Conservation (phyloP, 495 filamentous ascomycete species). For the Daldinia loculata region DNA sequence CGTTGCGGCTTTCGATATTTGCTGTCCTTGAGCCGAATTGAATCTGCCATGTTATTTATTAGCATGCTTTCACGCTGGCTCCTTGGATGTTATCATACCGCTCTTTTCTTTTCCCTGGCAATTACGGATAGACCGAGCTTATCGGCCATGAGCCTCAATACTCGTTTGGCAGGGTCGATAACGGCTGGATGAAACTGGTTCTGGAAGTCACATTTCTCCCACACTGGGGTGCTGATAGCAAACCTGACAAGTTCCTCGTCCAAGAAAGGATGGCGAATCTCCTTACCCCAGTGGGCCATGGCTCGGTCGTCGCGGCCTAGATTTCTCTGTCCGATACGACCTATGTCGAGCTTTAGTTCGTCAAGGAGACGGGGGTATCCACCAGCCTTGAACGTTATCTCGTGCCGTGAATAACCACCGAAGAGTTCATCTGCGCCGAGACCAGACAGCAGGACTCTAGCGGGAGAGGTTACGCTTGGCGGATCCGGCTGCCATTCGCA, state of each 20-base stretch:
- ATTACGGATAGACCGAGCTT: conserved; percentile 73
- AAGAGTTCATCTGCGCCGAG: conserved; percentile 97
- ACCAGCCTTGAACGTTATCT: conserved; percentile 71
- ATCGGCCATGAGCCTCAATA: conserved; percentile 80
- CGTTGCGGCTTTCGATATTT: conserved; percentile 73
- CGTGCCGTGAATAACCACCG: conserved; percentile 88
- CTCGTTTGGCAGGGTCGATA: conserved; percentile 81
- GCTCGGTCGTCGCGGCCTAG: conserved; percentile 93
- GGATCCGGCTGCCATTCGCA: conserved; percentile 32
- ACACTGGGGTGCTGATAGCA: conserved; percentile 75
- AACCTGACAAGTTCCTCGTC: conserved; percentile 87
- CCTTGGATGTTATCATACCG: conserved; percentile 55
- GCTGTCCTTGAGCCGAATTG: conserved; percentile 88
- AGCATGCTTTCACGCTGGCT: conserved; percentile 8
- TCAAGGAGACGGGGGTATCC: conserved; percentile 77
- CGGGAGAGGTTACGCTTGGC: conserved; percentile 69
- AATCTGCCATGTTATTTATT: conserved; percentile 57
- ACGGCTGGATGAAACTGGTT: conserved; percentile 49
- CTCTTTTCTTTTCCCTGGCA: conserved; percentile 88
- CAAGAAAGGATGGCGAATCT: conserved; percentile 90
- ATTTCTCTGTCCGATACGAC: conserved; percentile 88
- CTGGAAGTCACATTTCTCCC: conserved; percentile 86
- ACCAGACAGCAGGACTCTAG: conserved; percentile 88
- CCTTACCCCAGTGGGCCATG: conserved; percentile 87
- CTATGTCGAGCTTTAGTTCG: conserved; percentile 87